phyloP scores from a whole-genome alignment of 805 yeast species.

The Metschnikowia peoriensis region DNA sequence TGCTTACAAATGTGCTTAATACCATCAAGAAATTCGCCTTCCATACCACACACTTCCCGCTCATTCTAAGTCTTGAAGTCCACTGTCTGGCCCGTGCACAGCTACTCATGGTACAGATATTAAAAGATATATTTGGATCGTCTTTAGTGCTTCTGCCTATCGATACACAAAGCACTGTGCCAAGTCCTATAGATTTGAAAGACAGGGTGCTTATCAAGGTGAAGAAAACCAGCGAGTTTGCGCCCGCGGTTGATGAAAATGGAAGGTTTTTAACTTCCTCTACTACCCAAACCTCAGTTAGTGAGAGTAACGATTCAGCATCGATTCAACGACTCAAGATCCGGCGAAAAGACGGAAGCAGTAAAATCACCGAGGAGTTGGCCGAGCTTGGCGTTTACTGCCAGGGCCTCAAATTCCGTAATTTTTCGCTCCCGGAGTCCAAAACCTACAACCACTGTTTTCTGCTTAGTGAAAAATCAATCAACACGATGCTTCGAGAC shows the following conservation, averaged over 20 bases:
- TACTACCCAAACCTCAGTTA: slow-evolving; percentile 42
- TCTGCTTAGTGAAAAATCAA: slow-evolving; percentile 75
- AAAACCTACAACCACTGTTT: slow-evolving; percentile 79
- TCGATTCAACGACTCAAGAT: slow-evolving; percentile 19
- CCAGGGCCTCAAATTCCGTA: slow-evolving; percentile 73
- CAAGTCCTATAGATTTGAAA: slow-evolving; percentile 71
- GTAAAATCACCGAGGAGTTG: slow-evolving; percentile 39
- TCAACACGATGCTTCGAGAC: slow-evolving; percentile 65
- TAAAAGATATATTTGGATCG: slow-evolving; percentile 61
- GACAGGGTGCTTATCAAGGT: slow-evolving; percentile 76
- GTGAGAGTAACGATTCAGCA: slow-evolving; percentile 34
- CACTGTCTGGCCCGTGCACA: slow-evolving; percentile 75
- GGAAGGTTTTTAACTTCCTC: slow-evolving; percentile 24
- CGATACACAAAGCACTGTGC: slow-evolving; percentile 32
- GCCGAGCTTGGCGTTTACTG: slow-evolving; percentile 67
- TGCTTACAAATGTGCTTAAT: slow-evolving; percentile 64
- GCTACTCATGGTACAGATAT: slow-evolving; percentile 47
- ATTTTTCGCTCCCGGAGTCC: slow-evolving; percentile 83
- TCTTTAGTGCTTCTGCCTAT: slow-evolving; percentile 46
- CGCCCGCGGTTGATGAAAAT: slow-evolving; percentile 18
- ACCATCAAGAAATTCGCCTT: slow-evolving; percentile 84
- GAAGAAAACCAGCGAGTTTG: slow-evolving; percentile 47
- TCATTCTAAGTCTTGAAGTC: slow-evolving; percentile 81
- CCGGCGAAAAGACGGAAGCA: slow-evolving; percentile 21
- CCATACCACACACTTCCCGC: slow-evolving; percentile 80